Percentiles rank a stretch among this genome's conserved stretches.
Evolutionary conservation across 2,329 filamentous ascomycete genomes (phyloP).

Genomic region (Huntiella abstrusa): DNA sequence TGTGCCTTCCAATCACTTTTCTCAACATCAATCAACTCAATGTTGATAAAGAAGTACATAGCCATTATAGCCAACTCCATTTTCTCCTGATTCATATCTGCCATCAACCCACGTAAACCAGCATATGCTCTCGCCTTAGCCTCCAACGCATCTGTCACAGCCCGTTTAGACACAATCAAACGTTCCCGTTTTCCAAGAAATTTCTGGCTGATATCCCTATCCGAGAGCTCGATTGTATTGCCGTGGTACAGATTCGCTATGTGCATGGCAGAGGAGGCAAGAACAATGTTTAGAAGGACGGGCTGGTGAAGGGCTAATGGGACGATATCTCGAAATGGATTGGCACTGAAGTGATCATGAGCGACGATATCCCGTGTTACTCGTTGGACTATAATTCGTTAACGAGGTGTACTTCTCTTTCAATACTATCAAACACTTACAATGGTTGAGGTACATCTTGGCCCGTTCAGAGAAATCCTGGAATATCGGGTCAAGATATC

Average conservation of each 20-base stretch:
- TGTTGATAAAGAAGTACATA: conserved; percentile 20
- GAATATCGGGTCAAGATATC: too few relatives aligned
- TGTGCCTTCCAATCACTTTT: conserved; percentile 27
- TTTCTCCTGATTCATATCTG: background rate
- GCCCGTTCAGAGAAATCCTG: too few relatives aligned
- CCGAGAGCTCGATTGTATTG: too few relatives aligned
- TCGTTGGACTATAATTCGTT: conserved; percentile 22
- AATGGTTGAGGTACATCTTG: too few relatives aligned
- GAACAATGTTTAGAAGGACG: conserved; percentile 28
- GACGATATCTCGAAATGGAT: conserved; percentile 30
- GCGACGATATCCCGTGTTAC: conserved; percentile 36
- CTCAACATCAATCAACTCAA: conserved; percentile 30
- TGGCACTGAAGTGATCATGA: conserved; percentile 26
- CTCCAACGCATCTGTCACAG: conserved; percentile 15
- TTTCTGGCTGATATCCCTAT: too few relatives aligned
- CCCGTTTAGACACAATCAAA: conserved; percentile 21
- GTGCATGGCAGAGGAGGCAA: conserved; percentile 31
- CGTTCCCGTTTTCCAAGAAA: conserved; percentile 12
- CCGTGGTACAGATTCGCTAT: conserved; percentile 25
- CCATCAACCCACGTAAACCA: background rate
- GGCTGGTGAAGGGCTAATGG: conserved; percentile 27
- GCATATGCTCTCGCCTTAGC: background rate
- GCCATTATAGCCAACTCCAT: background rate
- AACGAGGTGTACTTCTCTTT: too few relatives aligned
- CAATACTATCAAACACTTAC: too few relatives aligned